phyloP scores from a whole-genome alignment of 441 rosid species.

The Euphorbia schlechtendalii region DNA sequence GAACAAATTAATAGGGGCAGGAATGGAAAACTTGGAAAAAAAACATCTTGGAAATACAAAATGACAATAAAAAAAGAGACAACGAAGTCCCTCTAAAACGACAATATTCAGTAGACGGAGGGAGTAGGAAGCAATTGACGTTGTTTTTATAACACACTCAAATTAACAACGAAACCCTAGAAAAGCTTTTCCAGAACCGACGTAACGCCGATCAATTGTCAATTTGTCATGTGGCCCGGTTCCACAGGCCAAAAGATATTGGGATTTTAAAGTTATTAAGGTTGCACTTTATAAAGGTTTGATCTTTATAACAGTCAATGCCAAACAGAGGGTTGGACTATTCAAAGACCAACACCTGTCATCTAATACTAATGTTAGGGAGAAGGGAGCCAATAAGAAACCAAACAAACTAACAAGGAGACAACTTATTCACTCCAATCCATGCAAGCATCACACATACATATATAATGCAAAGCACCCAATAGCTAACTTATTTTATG shows the following conservation, averaged over 20 bases:
- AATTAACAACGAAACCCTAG: slow-evolving; percentile 20
- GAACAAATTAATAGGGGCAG: too few relatives aligned
- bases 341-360: slow-evolving; percentile 46
- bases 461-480: slow-evolving; percentile 19
- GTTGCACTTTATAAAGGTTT: slow-evolving; percentile 16
- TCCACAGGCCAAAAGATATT: slow-evolving; percentile 15
- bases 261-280: slow-evolving; percentile 35
- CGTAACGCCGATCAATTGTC: slow-evolving; percentile 26
- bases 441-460: slow-evolving; percentile 35
- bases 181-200: slow-evolving; percentile 19
- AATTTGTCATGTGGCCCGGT: slow-evolving; percentile 28
- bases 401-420: slow-evolving; percentile 63
- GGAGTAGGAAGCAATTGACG: background rate
- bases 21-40: too few relatives aligned
- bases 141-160: background rate
- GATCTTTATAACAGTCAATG: slow-evolving; percentile 20
- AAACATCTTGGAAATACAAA: too few relatives aligned
- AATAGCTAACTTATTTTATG: slow-evolving; percentile 33
- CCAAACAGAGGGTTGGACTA: slow-evolving; percentile 22
- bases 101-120: too few relatives aligned
- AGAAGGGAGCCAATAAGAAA: slow-evolving; percentile 64
- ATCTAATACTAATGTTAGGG: slow-evolving; percentile 34
- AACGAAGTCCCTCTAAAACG: too few relatives aligned
- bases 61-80: too few relatives aligned
- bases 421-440: slow-evolving; percentile 52